Evolutionary conservation across 345 rosid genomes (phyloP), one percentile per base, ranked within the genome.

Genomic region (Capsella bursapastoris): DNA sequence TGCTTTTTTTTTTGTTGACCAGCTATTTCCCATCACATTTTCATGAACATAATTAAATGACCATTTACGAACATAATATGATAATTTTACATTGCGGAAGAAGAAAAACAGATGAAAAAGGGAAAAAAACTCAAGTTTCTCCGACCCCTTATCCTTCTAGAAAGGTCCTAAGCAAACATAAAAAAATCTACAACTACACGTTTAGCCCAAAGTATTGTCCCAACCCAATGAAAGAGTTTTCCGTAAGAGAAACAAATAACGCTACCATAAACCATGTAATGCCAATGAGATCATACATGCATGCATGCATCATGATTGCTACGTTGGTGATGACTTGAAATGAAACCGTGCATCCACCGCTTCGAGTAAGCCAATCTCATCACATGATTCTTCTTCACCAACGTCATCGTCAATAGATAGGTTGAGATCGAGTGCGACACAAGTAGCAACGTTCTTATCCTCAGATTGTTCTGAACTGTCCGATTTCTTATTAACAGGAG

Each of bases 291-390:
- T 27, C 51, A 65, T 27, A 29, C 62, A 52, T 68, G 70, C 51
- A 70, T 70, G 63, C 58, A 50, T 71, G 75, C 68, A 64, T 22
- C 68, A 64, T 22, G 67, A 27, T 55, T 57, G 62, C 40, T 78
- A 78, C 35, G 69, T 59, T 59, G 73, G 32, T 50, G 73, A 50
- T 49, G 57, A 52, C 63, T 83, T 86, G 79, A 91, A 89, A 53
- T 85, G 34, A 72, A 89, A 78, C 69, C 80, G 62, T 47, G 85
- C 80, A 75, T 91, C 97, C 8, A 89, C 93, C 47, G 83, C 85
- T 78, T 91, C 93, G 57, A 89, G 84, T 50, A 91, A 80, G 31
- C 93, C 91, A 83, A 87, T 82, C 18, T 88, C 89, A 58, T 82
- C 90, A 61, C 82, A 81, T 1, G 85, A 81, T 41, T 82, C 76